Base-by-base conservation (phyloP, 2,329 filamentous ascomycete species). In the Massarina eburnea region DNA sequence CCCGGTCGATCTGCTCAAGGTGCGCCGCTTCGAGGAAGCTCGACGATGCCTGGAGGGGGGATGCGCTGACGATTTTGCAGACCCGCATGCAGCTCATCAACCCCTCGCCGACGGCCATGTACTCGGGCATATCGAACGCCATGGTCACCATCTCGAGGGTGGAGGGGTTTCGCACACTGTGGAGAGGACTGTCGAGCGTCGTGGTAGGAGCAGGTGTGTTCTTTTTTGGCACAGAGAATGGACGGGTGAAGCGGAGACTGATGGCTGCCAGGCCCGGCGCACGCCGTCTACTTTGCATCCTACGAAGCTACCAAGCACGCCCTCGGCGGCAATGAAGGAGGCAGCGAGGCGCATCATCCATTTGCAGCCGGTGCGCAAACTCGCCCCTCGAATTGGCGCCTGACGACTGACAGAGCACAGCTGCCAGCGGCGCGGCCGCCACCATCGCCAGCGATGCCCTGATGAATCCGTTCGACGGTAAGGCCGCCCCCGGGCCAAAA, bases 401-500 rank as follows among this genome's bases (percentile, higher is more conserved):
- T 8, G 19, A 15, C 50, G 45, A 57, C 73, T 79, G 58, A 77
- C 64, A 34, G 20, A 43, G 39, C 46, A 47, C 67, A 96, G 94
- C 90, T 51, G 86, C 90, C 52, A 96, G 91, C 67, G 94, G 94
- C 73, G 92, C 94, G 49, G 89, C 89, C 61, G 94, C 94, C 55
- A 97, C 94, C 7, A 96, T 97, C 69, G 89, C 92, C 27, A 96
- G 91, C 70, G 94, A 99, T 77, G 94, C 94, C 43, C 83, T 99
- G 57, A 99, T 99, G 94, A 99, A 97, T 68, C 94, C 94, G 18
- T 99, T 99, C 70, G 94, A 99, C 75, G 91, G 91, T 96, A 80
- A 63, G 82, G 67, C 46, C 21, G 42, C 35, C 36, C 38, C 15
- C 17, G 32, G 20, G 9, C 33, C 27, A 24, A 38, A 14, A n/a